Conservation (phyloP, 805 yeast species). For the Kluyveromyces lactis region DNA sequence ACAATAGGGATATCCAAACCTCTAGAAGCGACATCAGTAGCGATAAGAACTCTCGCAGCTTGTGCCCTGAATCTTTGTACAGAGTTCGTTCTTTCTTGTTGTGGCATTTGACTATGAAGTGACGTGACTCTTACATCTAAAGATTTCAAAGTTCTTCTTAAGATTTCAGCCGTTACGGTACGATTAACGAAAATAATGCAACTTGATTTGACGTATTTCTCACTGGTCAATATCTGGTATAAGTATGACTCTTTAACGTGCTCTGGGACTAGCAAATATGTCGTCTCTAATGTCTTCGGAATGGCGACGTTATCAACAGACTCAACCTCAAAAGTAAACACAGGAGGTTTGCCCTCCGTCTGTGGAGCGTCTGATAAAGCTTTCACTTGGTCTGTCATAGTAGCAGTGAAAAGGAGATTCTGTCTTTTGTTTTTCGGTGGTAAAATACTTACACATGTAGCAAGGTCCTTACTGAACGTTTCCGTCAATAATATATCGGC, state of each 20-base stretch:
- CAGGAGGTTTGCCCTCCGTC: conserved; percentile 45
- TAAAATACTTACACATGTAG: conserved; percentile 58
- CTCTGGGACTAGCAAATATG: conserved; percentile 72
- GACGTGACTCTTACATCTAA: conserved; percentile 80
- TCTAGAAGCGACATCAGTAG: conserved; percentile 96
- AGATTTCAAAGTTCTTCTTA: conserved; percentile 66
- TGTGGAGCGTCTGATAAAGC: conserved; percentile 58
- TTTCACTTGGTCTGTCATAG: conserved; percentile 88
- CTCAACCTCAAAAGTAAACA: conserved; percentile 68
- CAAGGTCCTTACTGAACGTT: conserved; percentile 74
- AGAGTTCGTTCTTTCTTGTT: conserved; percentile 81
- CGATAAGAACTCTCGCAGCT: conserved; percentile 86
- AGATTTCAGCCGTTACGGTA: conserved; percentile 80
- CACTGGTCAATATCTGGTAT: conserved; percentile 55
- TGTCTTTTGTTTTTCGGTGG: conserved; percentile 73
- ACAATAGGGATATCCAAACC: conserved; percentile 95
- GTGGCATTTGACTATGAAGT: conserved; percentile 91
- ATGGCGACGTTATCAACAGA: conserved; percentile 68
- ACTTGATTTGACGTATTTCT: conserved; percentile 53
- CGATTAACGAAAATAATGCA: conserved; percentile 88
- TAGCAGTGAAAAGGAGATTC: conserved; percentile 88
- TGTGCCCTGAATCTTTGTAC: conserved; percentile 89
- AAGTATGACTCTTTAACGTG: conserved; percentile 87
- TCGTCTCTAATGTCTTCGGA: conserved; percentile 60
- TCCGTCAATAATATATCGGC: conserved; percentile 86